phyloP scores from a whole-genome alignment of 2,329 filamentous ascomycete genomes.

The Fusarium penzigii region DNA sequence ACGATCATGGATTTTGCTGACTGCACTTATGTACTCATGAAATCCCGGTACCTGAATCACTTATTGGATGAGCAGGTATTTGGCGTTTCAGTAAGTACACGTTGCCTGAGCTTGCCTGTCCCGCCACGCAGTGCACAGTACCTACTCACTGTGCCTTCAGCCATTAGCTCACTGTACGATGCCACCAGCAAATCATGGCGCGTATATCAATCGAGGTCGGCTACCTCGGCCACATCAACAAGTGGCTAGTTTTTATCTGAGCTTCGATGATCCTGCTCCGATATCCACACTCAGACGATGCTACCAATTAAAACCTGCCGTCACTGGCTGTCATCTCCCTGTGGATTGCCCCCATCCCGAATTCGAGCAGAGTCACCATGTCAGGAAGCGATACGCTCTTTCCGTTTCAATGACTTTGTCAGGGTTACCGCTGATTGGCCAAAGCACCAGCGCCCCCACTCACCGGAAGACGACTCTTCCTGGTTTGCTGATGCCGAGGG shows the following conservation, averaged over 20 bases:
- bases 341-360: background rate
- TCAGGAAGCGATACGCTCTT: background rate
- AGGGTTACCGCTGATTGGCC: slow-evolving; percentile 4
- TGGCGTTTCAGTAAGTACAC: too few species aligned
- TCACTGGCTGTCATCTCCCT: background rate
- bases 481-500: slow-evolving; percentile 7
- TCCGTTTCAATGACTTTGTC: background rate
- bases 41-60: too few species aligned
- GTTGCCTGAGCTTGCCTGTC: too few species aligned
- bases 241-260: background rate
- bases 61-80: too few species aligned
- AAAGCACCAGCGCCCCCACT: slow-evolving; percentile 7
- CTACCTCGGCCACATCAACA: background rate
- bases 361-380: background rate
- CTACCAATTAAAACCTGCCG: background rate
- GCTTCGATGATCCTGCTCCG: background rate
- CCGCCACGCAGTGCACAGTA: too few species aligned
- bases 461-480: slow-evolving; percentile 3
- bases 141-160: too few species aligned
- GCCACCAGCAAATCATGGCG: too few species aligned
- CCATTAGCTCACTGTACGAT: too few species aligned
- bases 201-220: background rate
- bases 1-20: slow-evolving; percentile 24
- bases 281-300: background rate
- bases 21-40: slow-evolving; percentile 3